Evolutionary conservation across 2,329 filamentous ascomycete species (phyloP), one percentile per base, ranked within the genome.

Genomic region (Xylariaceae sp.): DNA sequence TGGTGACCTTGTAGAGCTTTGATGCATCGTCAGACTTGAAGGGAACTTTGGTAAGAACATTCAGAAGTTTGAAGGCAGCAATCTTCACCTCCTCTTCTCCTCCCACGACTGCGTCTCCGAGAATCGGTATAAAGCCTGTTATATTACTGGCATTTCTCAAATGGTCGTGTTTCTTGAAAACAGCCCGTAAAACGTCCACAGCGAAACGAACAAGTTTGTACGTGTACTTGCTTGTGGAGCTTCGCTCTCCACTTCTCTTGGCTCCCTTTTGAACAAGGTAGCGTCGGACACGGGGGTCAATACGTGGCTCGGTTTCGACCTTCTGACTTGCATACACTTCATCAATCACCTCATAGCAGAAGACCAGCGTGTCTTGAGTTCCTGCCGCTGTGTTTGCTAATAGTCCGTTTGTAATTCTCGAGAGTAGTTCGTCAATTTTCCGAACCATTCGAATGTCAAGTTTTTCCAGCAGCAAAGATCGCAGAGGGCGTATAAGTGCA

Each of bases 311-410:
- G 17, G 64, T 69, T 59, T 71, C 63, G 6, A 71, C 73, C 55
- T 73, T 78, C 43, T 76, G 73, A 47, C 78, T 79, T 48, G 79
- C 80, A 65, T 95, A 94, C 1, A 88, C 86, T 52, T 91, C 85
- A 61, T 94, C 87, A 33, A 97, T 87, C 37, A 97, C 79, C 64
- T 97, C 89, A 63, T 95, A 97, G 64, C 91, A 95, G 66, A 98
- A 96, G 0, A 95, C 72, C n/a, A 98, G 71, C 33, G 92, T 83
- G 54, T 95, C 88, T 39, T 85, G 82, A 56, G 82, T 88, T 53
- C 86, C 82, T 0, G 88, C 84, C 0, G 83, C 84, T 3, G 85
- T 75, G 56, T 98, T 98, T 53, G 87, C 84, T 22, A 94, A 67
- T 4, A 98, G 74, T 23, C 93, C 94, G 6, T 86, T 78, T 1